Conservation (phyloP, 495 filamentous ascomycete genomes). For the Xylona heveae region DNA sequence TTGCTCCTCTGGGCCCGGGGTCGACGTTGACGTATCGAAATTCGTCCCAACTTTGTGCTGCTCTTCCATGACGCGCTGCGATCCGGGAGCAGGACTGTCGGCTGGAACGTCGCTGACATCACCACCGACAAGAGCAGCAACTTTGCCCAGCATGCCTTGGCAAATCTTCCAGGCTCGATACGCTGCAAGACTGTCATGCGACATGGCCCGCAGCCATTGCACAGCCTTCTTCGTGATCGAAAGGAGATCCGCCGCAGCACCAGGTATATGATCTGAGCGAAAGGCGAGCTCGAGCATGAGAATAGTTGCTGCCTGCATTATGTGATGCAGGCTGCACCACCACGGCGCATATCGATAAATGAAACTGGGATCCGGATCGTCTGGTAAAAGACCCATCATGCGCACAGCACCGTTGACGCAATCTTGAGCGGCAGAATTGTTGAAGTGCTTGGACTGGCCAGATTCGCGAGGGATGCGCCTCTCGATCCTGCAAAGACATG, state of each 20-base stretch:
- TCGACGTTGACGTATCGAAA: too few relatives aligned
- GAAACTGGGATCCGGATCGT: constrained; percentile 12
- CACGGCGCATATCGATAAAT: constrained; percentile 32
- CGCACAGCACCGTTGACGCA: constrained; percentile 37
- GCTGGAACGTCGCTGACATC: neutral
- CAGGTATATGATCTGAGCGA: constrained; percentile 3
- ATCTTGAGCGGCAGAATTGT: constrained; percentile 25
- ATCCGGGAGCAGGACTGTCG: constrained; percentile 1
- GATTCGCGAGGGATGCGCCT: constrained; percentile 21
- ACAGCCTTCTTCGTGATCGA: constrained; percentile 4
- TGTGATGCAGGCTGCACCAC: constrained; percentile 41
- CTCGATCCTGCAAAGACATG: constrained; percentile 35
- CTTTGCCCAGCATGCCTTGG: constrained; percentile 1
- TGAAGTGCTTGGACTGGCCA: constrained; percentile 22
- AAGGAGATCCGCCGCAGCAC: constrained; percentile 2
- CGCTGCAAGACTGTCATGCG: constrained; percentile 2
- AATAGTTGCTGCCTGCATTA: constrained; percentile 37
- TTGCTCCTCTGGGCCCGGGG: too few relatives aligned
- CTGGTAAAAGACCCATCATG: constrained; percentile 31
- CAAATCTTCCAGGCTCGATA: constrained; percentile 1
- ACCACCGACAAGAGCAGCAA: constrained; percentile 1
- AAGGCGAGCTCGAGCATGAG: constrained; percentile 27
- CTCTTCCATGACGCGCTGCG: too few relatives aligned
- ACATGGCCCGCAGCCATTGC: constrained; percentile 2
- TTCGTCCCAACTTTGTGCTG: too few relatives aligned